Base-by-base conservation (phyloP, 2,329 filamentous ascomycete genomes). In the Cordyceps cateniannulata region DNA sequence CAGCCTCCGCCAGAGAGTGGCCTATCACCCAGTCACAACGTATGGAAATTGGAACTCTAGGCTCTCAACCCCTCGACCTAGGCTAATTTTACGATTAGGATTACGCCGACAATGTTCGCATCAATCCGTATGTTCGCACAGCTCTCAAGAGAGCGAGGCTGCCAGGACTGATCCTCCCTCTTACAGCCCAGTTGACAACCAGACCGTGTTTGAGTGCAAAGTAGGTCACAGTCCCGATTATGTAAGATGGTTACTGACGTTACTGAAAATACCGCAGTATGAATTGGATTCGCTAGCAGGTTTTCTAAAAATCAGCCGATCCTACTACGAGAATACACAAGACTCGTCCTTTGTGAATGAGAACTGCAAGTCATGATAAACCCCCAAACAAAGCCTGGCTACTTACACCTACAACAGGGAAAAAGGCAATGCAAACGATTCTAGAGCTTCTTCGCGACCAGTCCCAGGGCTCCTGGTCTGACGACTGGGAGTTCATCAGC, bases 211-310 rank as follows among this genome's bases (percentile, higher is more conserved):
- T 38, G 68, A 69, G 54, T 70, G 68, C 66, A 70, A 69, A 64
- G 68, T 67, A 63, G 5, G 61, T 27, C 7, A 8, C 8, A 1
- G 93, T 90, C 20, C 2, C 20, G 3, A n/a, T 5, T 12, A 2
- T 1, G 3, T 16, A 44, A 14, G 6, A 16, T 12, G 7, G 38
- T 4, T 3, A 16, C 59, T 61, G 22, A 24, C 20, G 51, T 8
- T 24, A 2, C 16, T 38, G n/a, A n/a, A n/a, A n/a, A n/a, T n/a
- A n/a, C n/a, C n/a, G 5, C 93, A 96, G 75, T 96, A 93, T 73
- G 92, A 96, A 74, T 84, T 96, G 42, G 92, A 96, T 76, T 93
- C 90, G 8, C 82, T 96, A 2, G 91, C 91, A 0, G 86, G 90
- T 48, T 96, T 96, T 72, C 80, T 96, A n/a, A 85, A 89, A 47